Base-by-base conservation (phyloP, 768 basidiomycete species). In the Paxillus ammoniavirescens region DNA sequence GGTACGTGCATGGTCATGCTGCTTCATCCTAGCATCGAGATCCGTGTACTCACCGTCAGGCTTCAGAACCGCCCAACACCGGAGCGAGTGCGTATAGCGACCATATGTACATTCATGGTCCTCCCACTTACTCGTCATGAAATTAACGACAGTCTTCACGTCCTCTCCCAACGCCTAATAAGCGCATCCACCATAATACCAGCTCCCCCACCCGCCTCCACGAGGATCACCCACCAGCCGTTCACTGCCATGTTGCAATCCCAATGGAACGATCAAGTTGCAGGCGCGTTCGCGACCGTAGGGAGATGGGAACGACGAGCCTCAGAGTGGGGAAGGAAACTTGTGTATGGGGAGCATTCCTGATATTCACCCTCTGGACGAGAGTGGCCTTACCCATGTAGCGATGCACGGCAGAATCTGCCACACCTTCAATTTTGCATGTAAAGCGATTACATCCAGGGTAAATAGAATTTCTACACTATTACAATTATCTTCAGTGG, bases 191-290 rank as follows among this genome's bases (percentile, higher is more conserved):
- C 73, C 13, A 65, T 73, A 14, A 63, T 80, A 4, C 73, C 74
- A 21, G 77, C 81, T n/a, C 81, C 83, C 1, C 75, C 77, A 5
- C 67, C 82, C 5, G 86, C 85, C 23, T 80, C 81, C 17, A 64
- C 72, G n/a, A 73, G 83, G 26, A 79, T 84, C 53, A 68, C 73
- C 17, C 73, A 74, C 45, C 70, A 63, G 21, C 79, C 80, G 1
- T 79, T 85, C 58, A 57, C 67, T 4, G 63, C 76, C 3, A 71
- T 82, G 38, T 40, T 86, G 21, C 74, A 86, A 57, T 75, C 75
- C 14, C 73, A 66, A 46, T 87, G 85, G 85, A 87, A 87, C 60
- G 67, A 75, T 13, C 77, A 86, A 55, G 60, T 86, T 17, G 81
- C 75, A 5, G 62, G 62, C 37, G 54, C 81, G 21, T 80, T 79